A percentile compares a stretch with the other conserved stretches of the same genome.
These are phyloP conservation scores for Nosema muscidifuracis DNA, from an alignment of 371 early-diverging fungal genomes.

Conservation along the genomic window DNA sequence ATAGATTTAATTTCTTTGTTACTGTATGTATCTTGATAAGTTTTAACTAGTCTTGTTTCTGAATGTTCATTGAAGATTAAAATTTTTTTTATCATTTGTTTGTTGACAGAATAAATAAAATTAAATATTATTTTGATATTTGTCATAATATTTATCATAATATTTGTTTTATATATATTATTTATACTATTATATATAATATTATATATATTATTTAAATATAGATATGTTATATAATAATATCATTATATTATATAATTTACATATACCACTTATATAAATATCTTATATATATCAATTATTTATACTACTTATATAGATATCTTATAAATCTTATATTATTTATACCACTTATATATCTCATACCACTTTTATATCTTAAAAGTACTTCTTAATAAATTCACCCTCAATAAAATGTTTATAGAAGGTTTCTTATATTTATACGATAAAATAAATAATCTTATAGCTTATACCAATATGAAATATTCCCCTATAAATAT, in stretches of 20 bases:
- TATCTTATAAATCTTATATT: constrained; percentile 20
- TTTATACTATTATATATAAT: too few species aligned
- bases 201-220: not conserved
- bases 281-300: too few species aligned
- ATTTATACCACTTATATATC: not conserved
- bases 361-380: constrained; percentile 8
- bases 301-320: constrained; percentile 2
- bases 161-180: too few species aligned
- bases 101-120: not conserved
- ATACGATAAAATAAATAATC: constrained; percentile 19
- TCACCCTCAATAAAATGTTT: not conserved
- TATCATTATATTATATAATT: not conserved
- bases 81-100: constrained; percentile 36
- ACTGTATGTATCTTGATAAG: not conserved
- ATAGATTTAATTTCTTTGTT: constrained; percentile 20
- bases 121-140: too few species aligned
- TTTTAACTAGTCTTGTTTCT: constrained; percentile 17
- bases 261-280: not conserved
- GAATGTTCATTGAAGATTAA: constrained; percentile 10
- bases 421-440: constrained; percentile 24
- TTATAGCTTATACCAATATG: constrained; percentile 23
- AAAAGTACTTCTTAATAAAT: not conserved
- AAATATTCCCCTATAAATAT: constrained; percentile 18
- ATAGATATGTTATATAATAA: not conserved
- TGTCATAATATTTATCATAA: too few species aligned